Evolutionary conservation across 768 basidiomycete species (phyloP), one percentile per base, ranked within the genome.

Genomic region (Fibroporia radiculosa): DNA sequence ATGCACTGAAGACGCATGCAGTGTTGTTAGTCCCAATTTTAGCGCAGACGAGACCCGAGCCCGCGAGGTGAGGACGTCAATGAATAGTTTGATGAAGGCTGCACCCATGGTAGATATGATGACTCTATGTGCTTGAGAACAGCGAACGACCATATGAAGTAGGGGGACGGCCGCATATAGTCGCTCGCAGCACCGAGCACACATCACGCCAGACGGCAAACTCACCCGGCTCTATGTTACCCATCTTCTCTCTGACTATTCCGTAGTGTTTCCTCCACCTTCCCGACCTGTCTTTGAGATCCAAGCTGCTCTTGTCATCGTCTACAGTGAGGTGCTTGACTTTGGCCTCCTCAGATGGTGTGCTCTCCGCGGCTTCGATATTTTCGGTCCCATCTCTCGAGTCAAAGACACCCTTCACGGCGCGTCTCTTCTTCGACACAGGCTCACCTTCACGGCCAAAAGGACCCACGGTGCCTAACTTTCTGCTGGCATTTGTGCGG

Each of bases 1-100:
- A 59, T 91, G 86, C 26, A 89, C 88, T 91, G 50, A 35, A 19
- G 20, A n/a, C 13, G 34, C 16, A n/a, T n/a, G n/a, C n/a, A n/a
- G n/a, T n/a, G n/a, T n/a, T n/a, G n/a, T n/a, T n/a, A n/a, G n/a
- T n/a, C n/a, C n/a, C n/a, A n/a, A n/a, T n/a, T n/a, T n/a, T n/a
- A n/a, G n/a, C n/a, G n/a, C n/a, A n/a, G n/a, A n/a, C n/a, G n/a
- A n/a, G n/a, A n/a, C n/a, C n/a, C n/a, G n/a, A n/a, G n/a, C n/a
- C n/a, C n/a, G n/a, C n/a, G n/a, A n/a, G n/a, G n/a, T n/a, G n/a
- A n/a, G n/a, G n/a, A n/a, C n/a, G n/a, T n/a, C n/a, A n/a, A n/a
- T n/a, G n/a, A n/a, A n/a, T n/a, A n/a, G n/a, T n/a, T n/a, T n/a
- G n/a, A n/a, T n/a, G n/a, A n/a, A n/a, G n/a, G n/a, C n/a, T n/a